These are phyloP conservation scores for Beta lomatogona DNA, from an alignment of 179 eudicot genomes.

Conservation along the genomic window DNA sequence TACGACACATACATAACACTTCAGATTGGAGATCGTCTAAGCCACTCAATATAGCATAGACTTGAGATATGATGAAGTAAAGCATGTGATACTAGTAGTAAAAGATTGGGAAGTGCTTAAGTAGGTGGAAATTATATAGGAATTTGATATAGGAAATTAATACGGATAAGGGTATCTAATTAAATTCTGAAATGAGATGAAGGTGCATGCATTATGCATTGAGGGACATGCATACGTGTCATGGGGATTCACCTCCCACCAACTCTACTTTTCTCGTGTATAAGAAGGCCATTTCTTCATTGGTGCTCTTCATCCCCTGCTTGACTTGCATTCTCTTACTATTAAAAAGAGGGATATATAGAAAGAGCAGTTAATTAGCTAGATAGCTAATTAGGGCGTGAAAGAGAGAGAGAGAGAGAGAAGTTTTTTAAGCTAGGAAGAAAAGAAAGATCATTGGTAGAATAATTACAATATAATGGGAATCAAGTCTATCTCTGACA, in stretches of 20 bases:
- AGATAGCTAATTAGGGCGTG: not conserved
- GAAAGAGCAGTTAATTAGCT: not conserved
- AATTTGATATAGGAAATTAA: not conserved
- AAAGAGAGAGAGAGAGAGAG: slow-evolving; percentile 12
- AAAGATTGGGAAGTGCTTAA: not conserved
- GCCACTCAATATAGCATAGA: too few relatives aligned
- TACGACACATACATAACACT: too few relatives aligned
- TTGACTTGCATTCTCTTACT: not conserved
- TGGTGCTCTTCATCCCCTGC: slow-evolving; percentile 27
- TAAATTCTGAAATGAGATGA: too few relatives aligned
- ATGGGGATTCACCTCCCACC: slow-evolving; percentile 25
- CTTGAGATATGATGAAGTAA: not conserved
- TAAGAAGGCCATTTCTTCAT: slow-evolving; percentile 36
- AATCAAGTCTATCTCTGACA: slow-evolving; percentile 21
- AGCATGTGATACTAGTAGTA: too few relatives aligned
- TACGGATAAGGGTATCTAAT: slow-evolving; percentile 16
- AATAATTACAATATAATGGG: slow-evolving; percentile 21
- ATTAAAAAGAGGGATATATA: slow-evolving; percentile 8
- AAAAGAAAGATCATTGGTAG: not conserved
- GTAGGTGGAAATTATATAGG: not conserved
- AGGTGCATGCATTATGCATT: slow-evolving; percentile 11
- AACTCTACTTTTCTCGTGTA: slow-evolving; percentile 30
- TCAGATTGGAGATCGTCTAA: too few relatives aligned
- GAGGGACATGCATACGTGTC: slow-evolving; percentile 35
- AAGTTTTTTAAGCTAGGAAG: not conserved